Evolutionary conservation across 345 rosid genomes (phyloP), one percentile per base, ranked within the genome.

Genomic region (Dimocarpus longan): DNA sequence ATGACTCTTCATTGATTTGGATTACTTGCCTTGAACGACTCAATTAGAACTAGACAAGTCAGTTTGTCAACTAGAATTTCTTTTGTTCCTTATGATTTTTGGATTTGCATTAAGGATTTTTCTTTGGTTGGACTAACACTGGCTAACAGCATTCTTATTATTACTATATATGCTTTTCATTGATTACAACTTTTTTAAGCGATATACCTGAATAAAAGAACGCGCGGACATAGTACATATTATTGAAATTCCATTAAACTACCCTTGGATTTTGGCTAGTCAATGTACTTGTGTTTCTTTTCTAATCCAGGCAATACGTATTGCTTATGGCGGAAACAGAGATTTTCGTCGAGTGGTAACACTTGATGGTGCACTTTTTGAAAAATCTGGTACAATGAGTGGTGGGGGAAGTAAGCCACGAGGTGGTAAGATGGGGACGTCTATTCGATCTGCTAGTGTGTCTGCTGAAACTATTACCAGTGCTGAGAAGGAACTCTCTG

Each of bases 361-460:
- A 48, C 92, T 96, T 70, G 97, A 96, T 68, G 99, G 99, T 66
- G 92, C 97, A 67, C 97, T 96, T 77, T 93, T 96, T 78, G 98
- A 94, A 88, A 91, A 89, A 84, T 93, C 97, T 82, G 99, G 99
- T 76, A 96, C 99, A 11, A 94, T 96, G 98, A 96, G 94, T 80
- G 99, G 99, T 64, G 99, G 99, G 26, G 99, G 99, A 87, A 81
- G 89, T 80, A 94, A 90, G 88, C 98, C 98, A 69, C 93, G 94
- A 44, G 98, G 98, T 67, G 98, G 99, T 66, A 95, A 90, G 90
- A 95, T 95, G 93, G 99, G 99, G 22, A 91, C 99, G 71, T 91
- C 93, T 80, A 85, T 95, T 88, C 94, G 95, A 78, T 88, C 91
- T 48, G 66, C 90, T 26, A 93, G 89, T 75, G 95, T 94, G 70